These are phyloP conservation scores for Amphichorda felina DNA, from an alignment of 2,329 filamentous ascomycete species.

Conservation along the genomic window DNA sequence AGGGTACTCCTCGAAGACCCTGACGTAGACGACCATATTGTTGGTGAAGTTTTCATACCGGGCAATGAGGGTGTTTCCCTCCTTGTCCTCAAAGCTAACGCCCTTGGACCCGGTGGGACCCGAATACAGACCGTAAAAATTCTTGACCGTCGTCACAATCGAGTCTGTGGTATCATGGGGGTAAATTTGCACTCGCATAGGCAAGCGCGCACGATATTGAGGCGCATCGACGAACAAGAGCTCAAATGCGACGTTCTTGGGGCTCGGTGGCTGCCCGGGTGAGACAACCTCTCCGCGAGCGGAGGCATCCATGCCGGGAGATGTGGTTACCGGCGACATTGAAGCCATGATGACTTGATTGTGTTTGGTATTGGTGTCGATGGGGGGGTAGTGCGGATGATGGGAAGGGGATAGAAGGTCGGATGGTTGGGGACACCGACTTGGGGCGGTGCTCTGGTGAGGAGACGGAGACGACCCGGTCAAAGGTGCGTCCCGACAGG, in stretches of 20 bases:
- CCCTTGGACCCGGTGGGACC: conserved; percentile 57
- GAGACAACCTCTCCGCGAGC: conserved; percentile 31
- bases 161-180: conserved; percentile 95
- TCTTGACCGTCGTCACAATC: conserved; percentile 96
- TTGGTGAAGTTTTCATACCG: conserved; percentile 91
- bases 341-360: conserved; percentile 27
- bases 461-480: not conserved
- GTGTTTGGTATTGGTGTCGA: conserved; percentile 7
- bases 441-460: too few relatives aligned
- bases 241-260: conserved; percentile 72
- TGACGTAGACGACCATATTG: conserved; percentile 88
- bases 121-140: conserved; percentile 94
- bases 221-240: conserved; percentile 57
- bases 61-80: conserved; percentile 84
- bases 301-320: conserved; percentile 19
- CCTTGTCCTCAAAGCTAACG: conserved; percentile 88
- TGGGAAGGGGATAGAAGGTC: too few relatives aligned
- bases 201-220: conserved; percentile 61
- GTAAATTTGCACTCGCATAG: conserved; percentile 84
- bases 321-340: conserved; percentile 29
- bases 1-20: conserved; percentile 57
- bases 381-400: not conserved
- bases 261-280: conserved; percentile 33
- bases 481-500: not conserved
- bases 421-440: too few relatives aligned